Conservation (phyloP, 2,329 filamentous ascomycete species). For the Fusarium mexicanum region DNA sequence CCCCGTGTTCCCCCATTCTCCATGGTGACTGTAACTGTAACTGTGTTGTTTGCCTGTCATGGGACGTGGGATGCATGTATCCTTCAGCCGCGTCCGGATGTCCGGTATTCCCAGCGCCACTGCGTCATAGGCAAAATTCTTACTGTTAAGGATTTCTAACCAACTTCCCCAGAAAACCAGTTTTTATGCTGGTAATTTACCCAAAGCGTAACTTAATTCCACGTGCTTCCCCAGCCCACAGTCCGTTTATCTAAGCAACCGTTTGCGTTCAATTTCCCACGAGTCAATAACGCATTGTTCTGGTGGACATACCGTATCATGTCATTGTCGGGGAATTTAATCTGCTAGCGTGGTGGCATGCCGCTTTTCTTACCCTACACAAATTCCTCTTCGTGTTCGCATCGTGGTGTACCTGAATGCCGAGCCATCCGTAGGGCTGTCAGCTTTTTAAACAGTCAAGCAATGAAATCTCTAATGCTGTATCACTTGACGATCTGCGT, state of each 20-base stretch:
- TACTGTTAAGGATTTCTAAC: too few species aligned
- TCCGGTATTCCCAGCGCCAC: slow-evolving; percentile 20
- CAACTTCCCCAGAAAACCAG: slow-evolving; percentile 8
- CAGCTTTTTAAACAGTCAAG: neutral
- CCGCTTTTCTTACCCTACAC: neutral
- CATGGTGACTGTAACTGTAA: neutral
- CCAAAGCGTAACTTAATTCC: neutral
- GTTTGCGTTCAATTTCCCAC: neutral
- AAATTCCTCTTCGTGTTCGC: neutral
- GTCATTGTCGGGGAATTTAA: slow-evolving; percentile 8
- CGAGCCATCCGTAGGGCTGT: slow-evolving; percentile 1
- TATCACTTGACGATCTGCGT: neutral
- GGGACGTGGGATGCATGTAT: neutral
- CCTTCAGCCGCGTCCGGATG: neutral
- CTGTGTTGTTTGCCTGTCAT: neutral
- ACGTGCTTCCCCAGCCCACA: neutral
- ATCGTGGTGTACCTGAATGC: neutral
- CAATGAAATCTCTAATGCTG: neutral
- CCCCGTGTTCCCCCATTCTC: slow-evolving; percentile 15
- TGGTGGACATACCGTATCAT: neutral
- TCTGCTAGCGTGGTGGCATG: neutral
- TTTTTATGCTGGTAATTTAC: neutral
- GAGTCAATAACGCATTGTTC: neutral
- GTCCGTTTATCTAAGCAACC: neutral
- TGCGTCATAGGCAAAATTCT: slow-evolving; percentile 5